These are phyloP conservation scores for Populus tomentosa DNA, from an alignment of 441 rosid genomes.

Conservation along the genomic window DNA sequence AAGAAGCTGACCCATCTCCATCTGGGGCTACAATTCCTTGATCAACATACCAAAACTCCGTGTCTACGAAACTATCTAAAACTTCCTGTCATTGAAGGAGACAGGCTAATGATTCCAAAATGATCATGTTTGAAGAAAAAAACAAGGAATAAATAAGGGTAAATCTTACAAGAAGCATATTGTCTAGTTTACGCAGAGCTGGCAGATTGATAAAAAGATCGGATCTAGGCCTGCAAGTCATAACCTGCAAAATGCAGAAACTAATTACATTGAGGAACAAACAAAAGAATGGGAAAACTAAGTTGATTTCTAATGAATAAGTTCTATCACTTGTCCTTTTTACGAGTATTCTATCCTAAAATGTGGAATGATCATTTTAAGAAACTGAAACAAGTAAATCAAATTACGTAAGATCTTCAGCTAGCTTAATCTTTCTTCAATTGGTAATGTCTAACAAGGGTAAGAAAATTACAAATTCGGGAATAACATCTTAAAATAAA, in stretches of 20 bases:
- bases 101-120: constrained; percentile 5
- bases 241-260: constrained; percentile 46
- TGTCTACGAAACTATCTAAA: constrained; percentile 63
- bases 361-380: neutral
- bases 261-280: neutral
- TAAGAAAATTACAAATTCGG: neutral
- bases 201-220: constrained; percentile 84
- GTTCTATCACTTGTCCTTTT: neutral
- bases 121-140: neutral
- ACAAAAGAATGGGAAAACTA: neutral
- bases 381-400: neutral
- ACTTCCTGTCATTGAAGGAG: constrained; percentile 51
- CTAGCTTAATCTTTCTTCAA: neutral
- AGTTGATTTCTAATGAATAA: neutral
- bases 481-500: neutral
- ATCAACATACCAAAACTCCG: constrained; percentile 94
- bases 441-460: neutral
- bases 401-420: neutral
- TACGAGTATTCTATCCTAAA: neutral
- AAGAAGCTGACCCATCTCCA: constrained; percentile 71
- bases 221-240: constrained; percentile 87
- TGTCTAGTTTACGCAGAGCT: constrained; percentile 84
- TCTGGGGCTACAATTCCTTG: constrained; percentile 80
- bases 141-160: neutral
- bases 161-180: constrained; percentile 85